Evolutionary conservation across 2,329 filamentous ascomycete genomes (phyloP).

Genomic region (Allantophomopsis lycopodina): DNA sequence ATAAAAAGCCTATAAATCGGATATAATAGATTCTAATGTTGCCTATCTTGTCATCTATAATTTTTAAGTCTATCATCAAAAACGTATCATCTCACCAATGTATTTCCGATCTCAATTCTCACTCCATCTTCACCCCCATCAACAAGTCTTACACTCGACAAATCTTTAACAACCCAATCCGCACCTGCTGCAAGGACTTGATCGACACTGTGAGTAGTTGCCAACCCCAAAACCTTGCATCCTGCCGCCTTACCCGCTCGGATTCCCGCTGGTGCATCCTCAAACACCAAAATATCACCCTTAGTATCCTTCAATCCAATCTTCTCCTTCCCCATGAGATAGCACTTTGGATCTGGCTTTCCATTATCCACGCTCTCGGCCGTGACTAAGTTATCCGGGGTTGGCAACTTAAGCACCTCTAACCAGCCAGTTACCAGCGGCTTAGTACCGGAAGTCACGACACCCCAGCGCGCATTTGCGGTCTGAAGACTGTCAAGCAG

Average conservation of each 20-base stretch:
- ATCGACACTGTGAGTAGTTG: constrained; percentile 48
- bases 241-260: constrained; percentile 57
- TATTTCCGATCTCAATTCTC: constrained; percentile 14
- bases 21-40: too few species aligned
- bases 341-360: constrained; percentile 68
- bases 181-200: constrained; percentile 48
- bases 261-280: constrained; percentile 58
- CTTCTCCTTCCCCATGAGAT: constrained; percentile 50
- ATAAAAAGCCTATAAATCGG: too few species aligned
- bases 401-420: constrained; percentile 47
- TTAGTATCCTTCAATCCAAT: constrained; percentile 28
- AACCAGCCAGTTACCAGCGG: constrained; percentile 64
- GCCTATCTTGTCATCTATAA: too few species aligned
- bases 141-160: constrained; percentile 42
- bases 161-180: constrained; percentile 56
- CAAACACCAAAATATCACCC: constrained; percentile 42
- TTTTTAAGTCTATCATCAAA: too few species aligned
- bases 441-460: constrained; percentile 63
- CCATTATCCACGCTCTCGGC: constrained; percentile 64
- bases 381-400: constrained; percentile 53
- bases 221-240: constrained; percentile 51
- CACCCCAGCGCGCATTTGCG: constrained; percentile 53
- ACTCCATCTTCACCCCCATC: constrained; percentile 22
- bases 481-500: constrained; percentile 55
- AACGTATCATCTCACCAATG: constrained; percentile 1